These are phyloP conservation scores for Alternaria arbusti DNA, from an alignment of 2,329 filamentous ascomycete species.

Conservation along the genomic window DNA sequence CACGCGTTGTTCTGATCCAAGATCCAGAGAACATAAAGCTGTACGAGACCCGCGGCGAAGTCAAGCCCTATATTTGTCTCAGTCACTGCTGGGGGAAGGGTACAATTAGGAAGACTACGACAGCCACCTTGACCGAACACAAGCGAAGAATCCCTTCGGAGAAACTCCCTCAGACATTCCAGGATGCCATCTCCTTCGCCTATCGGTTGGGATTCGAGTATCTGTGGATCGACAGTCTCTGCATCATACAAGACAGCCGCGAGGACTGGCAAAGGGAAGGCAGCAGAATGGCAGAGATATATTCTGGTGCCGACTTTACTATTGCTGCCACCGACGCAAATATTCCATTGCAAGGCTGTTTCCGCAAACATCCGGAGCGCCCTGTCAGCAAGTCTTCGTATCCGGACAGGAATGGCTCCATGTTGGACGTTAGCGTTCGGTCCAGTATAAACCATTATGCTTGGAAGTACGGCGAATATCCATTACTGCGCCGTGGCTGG, in stretches of 20 bases:
- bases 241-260: slow-evolving; percentile 21
- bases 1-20: slow-evolving; percentile 1
- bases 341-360: slow-evolving; percentile 1
- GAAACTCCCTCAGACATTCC: slow-evolving; percentile 13
- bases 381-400: background rate
- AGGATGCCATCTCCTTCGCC: slow-evolving; percentile 16
- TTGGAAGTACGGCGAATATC: background rate
- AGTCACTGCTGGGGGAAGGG: slow-evolving; percentile 9
- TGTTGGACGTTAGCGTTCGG: background rate
- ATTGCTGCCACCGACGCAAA: slow-evolving; percentile 7
- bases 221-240: slow-evolving; percentile 26
- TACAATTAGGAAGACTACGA: background rate
- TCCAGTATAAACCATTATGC: background rate
- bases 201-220: slow-evolving; percentile 15
- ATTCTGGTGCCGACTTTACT: slow-evolving; percentile 17
- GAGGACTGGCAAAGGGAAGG: slow-evolving; percentile 24
- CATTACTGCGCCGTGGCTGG: slow-evolving; percentile 5
- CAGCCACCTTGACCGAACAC: background rate
- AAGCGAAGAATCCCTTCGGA: slow-evolving; percentile 8
- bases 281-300: slow-evolving; percentile 22
- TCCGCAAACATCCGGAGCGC: background rate
- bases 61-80: background rate
- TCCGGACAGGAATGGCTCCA: background rate
- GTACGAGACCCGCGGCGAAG: background rate
- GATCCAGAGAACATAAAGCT: background rate